Evolutionary conservation across 176 grass and related monocot species (phyloP).

Genomic region (Calamus simplicifolius): DNA sequence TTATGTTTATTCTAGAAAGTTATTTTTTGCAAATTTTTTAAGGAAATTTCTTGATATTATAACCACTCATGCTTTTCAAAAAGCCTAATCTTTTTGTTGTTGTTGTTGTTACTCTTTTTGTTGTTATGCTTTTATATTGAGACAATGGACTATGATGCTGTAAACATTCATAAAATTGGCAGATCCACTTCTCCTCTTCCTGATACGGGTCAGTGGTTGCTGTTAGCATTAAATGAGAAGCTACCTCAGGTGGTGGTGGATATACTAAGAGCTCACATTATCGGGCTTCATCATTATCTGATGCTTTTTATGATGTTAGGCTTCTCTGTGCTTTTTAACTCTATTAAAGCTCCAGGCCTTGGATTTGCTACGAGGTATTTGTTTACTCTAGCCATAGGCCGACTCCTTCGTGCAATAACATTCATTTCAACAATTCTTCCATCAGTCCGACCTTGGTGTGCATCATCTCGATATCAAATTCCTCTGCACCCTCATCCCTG

Average conservation of each 20-base stretch:
- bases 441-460: conserved; percentile 78
- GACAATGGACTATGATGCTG: background rate
- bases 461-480: conserved; percentile 49
- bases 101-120: no score
- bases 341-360: conserved; percentile 82
- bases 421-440: conserved; percentile 86
- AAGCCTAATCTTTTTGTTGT: no score
- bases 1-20: no score
- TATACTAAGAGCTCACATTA: conserved; percentile 63
- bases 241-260: conserved; percentile 50
- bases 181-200: conserved; percentile 72
- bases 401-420: conserved; percentile 64
- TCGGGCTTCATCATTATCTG: conserved; percentile 82
- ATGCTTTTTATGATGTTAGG: conserved; percentile 89
- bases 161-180: conserved; percentile 15
- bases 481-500: conserved; percentile 78
- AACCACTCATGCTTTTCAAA: no score
- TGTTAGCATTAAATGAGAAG: conserved; percentile 73
- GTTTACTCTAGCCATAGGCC: conserved; percentile 81
- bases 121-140: background rate
- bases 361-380: conserved; percentile 75
- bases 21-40: no score
- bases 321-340: conserved; percentile 73
- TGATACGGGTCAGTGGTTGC: conserved; percentile 86
- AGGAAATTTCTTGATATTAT: no score